Percentiles rank a stretch among this genome's conserved stretches.
phyloP scores from a whole-genome alignment of 1,139 yeast genomes.

The Debaryomyces psychrophilus region DNA sequence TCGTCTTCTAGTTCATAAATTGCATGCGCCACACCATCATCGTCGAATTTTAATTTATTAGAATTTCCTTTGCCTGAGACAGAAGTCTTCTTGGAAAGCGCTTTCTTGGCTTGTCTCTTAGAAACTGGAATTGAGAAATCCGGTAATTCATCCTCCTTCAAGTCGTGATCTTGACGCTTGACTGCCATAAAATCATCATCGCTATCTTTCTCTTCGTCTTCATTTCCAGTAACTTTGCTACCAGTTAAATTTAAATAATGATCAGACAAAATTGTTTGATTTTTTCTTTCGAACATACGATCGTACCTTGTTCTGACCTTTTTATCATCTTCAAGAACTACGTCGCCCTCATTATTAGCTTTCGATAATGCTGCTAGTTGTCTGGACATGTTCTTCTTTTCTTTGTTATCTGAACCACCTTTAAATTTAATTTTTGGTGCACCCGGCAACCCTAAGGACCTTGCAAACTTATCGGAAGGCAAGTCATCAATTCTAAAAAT shows the following conservation, averaged over 20 bases:
- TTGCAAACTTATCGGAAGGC: constrained; percentile 83
- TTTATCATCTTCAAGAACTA: constrained; percentile 35
- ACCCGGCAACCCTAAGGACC: constrained; percentile 90
- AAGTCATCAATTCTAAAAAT: constrained; percentile 76
- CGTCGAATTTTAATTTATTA: constrained; percentile 84
- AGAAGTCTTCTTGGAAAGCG: constrained; percentile 83
- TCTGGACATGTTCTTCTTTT: constrained; percentile 80
- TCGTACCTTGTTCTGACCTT: constrained; percentile 86
- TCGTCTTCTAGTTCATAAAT: constrained; percentile 89
- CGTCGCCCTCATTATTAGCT: constrained; percentile 70
- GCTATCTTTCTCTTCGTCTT: constrained; percentile 48
- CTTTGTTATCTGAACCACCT: constrained; percentile 57
- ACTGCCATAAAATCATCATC: constrained; percentile 79
- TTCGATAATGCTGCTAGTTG: constrained; percentile 59
- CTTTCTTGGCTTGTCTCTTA: constrained; percentile 84
- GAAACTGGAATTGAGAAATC: constrained; percentile 66
- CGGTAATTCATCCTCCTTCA: constrained; percentile 68
- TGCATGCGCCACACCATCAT: constrained; percentile 90
- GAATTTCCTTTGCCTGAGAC: constrained; percentile 67
- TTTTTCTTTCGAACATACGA: constrained; percentile 92
- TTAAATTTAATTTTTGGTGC: constrained; percentile 87
- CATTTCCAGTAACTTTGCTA: constrained; percentile 31
- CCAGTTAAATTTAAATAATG: constrained; percentile 76
- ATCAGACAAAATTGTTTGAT: constrained; percentile 89
- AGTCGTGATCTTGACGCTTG: constrained; percentile 72